Evolutionary conservation across 2,329 filamentous ascomycete genomes (phyloP).

Genomic region (Monilinia laxa): DNA sequence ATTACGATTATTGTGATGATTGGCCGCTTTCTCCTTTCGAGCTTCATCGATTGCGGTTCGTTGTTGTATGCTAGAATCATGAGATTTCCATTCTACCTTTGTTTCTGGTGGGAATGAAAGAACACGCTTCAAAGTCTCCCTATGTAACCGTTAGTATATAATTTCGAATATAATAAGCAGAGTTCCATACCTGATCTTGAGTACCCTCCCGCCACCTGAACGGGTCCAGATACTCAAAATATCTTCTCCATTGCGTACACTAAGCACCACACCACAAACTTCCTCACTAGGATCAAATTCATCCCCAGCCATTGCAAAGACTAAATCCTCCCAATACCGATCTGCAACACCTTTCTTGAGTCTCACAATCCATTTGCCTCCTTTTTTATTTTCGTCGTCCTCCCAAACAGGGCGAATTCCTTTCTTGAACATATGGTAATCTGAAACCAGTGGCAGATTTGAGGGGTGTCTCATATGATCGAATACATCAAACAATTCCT

Average conservation of each 20-base stretch:
- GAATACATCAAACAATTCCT: slow-evolving; percentile 91
- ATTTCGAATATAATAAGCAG: slow-evolving; percentile 21
- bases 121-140: slow-evolving; percentile 90
- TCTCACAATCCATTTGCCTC: slow-evolving; percentile 95
- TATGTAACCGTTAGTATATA: slow-evolving; percentile 43
- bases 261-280: slow-evolving; percentile 91
- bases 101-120: slow-evolving; percentile 85
- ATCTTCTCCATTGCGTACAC: slow-evolving; percentile 92
- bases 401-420: slow-evolving; percentile 98
- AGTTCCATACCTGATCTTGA: slow-evolving; percentile 81
- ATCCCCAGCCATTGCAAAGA: slow-evolving; percentile 88
- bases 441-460: slow-evolving; percentile 82
- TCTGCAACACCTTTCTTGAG: slow-evolving; percentile 97
- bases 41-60: slow-evolving; percentile 87
- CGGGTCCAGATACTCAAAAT: slow-evolving; percentile 98
- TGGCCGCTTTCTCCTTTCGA: slow-evolving; percentile 74
- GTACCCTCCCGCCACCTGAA: slow-evolving; percentile 86
- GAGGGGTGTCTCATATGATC: slow-evolving; percentile 88
- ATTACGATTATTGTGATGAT: slow-evolving; percentile 35
- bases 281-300: slow-evolving; percentile 91
- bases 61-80: slow-evolving; percentile 94
- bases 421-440: slow-evolving; percentile 98
- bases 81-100: slow-evolving; percentile 90
- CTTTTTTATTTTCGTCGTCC: slow-evolving; percentile 92
- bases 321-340: slow-evolving; percentile 92